Evolutionary conservation across 352 stramenopile species (phyloP).

Genomic region (Globisporangium nagaii): DNA sequence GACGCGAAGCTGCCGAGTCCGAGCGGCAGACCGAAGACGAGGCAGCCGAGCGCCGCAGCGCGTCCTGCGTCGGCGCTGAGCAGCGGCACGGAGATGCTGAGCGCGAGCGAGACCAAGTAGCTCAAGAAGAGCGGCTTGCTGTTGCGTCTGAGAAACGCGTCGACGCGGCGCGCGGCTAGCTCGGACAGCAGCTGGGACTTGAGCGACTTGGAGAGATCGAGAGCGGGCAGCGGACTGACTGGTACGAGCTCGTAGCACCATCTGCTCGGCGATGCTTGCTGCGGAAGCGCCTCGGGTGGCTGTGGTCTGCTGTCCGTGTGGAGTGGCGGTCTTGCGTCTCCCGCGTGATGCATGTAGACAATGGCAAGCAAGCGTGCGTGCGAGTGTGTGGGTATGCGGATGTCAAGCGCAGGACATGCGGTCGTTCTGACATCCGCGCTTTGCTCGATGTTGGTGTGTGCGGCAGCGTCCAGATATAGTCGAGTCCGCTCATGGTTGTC

Average conservation of each 20-base stretch:
- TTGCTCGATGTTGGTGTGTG: too few relatives aligned
- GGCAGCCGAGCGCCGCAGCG: constrained; percentile 3
- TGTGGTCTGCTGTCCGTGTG: not conserved
- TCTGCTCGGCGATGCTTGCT: too few relatives aligned
- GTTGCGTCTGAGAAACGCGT: constrained; percentile 16
- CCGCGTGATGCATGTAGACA: too few relatives aligned
- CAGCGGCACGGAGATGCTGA: constrained; percentile 16
- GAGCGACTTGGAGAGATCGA: constrained; percentile 28
- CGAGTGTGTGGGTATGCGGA: too few relatives aligned
- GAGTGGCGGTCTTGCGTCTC: too few relatives aligned
- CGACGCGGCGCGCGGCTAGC: constrained; percentile 6
- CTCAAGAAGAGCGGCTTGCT: constrained; percentile 5
- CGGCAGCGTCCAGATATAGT: too few relatives aligned
- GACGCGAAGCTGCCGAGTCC: constrained; percentile 16
- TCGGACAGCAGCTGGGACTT: constrained; percentile 13
- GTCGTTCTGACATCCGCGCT: too few relatives aligned
- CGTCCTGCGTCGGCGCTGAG: constrained; percentile 9
- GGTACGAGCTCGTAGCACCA: constrained; percentile 22
- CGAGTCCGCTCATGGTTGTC: too few relatives aligned
- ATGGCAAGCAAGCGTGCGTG: too few relatives aligned
- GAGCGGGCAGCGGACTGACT: constrained; percentile 9
- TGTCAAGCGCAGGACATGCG: too few relatives aligned
- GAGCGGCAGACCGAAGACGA: constrained; percentile 14
- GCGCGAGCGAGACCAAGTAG: constrained; percentile 9
- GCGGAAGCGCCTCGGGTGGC: not conserved